phyloP scores from a whole-genome alignment of 352 stramenopile species.

The Globisporangium splendens region DNA sequence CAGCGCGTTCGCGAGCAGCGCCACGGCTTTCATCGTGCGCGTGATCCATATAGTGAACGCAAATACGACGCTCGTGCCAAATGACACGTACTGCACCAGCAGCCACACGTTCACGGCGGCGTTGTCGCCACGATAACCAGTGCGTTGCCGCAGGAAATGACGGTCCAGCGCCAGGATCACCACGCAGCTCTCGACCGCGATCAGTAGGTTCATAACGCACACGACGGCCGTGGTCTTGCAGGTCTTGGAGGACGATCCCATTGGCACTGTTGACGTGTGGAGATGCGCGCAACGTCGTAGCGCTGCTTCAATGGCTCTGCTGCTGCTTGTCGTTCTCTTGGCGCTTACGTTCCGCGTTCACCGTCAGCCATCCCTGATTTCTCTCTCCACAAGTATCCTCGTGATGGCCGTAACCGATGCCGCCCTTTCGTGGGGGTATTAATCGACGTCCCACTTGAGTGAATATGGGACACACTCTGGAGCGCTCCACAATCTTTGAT shows the following conservation, averaged over 20 bases:
- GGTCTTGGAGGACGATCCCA: no score
- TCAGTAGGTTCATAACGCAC: conserved; percentile 9
- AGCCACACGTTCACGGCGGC: conserved; percentile 4
- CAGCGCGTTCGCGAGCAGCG: conserved; percentile 11
- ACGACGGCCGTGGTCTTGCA: conserved; percentile 1
- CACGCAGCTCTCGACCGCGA: conserved; percentile 10
- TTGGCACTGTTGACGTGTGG: no score
- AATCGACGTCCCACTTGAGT: not conserved
- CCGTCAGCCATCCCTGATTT: no score
- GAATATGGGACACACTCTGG: not conserved
- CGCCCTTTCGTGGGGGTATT: no score
- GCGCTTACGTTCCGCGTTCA: no score
- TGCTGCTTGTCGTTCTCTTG: no score
- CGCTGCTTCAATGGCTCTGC: no score
- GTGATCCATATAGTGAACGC: conserved; percentile 9
- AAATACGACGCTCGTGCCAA: conserved; percentile 11
- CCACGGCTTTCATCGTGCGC: not conserved
- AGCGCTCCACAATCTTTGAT: not conserved
- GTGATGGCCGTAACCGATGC: no score
- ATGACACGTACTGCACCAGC: conserved; percentile 9
- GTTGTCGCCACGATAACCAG: not conserved
- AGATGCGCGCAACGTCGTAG: no score
- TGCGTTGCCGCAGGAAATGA: not conserved
- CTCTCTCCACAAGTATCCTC: no score
- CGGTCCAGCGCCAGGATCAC: conserved; percentile 2